Percentiles rank a stretch among this genome's conserved stretches.
phyloP scores from a whole-genome alignment of 768 basidiomycete species.

The Pleurotus cornucopiae region DNA sequence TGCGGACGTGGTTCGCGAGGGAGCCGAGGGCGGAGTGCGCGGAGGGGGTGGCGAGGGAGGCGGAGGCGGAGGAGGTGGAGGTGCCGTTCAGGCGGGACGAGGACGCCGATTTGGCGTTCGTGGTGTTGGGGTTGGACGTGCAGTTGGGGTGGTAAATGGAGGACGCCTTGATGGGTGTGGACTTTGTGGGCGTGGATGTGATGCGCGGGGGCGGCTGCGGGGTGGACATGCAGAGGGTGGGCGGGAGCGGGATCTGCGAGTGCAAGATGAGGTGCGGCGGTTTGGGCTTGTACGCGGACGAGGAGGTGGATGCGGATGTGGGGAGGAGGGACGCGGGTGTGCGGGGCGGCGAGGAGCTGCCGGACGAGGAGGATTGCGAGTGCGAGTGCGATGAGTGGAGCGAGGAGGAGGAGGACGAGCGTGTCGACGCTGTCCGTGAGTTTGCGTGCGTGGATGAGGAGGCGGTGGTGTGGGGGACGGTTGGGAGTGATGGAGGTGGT shows the following conservation, averaged over 20 bases:
- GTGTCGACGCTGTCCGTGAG: constrained; percentile 7
- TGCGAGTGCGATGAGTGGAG: neutral
- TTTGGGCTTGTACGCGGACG: constrained; percentile 6
- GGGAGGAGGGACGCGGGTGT: constrained; percentile 15
- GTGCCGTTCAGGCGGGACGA: constrained; percentile 14
- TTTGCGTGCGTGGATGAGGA: no score
- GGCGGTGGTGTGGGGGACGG: constrained; percentile 12
- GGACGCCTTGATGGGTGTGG: constrained; percentile 18
- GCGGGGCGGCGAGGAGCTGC: constrained; percentile 27
- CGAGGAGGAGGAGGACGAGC: constrained; percentile 15
- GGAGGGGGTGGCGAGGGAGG: constrained; percentile 29
- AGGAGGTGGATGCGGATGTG: constrained; percentile 14
- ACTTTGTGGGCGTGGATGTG: neutral
- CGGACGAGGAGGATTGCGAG: constrained; percentile 17
- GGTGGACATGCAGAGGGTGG: constrained; percentile 48
- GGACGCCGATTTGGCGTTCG: constrained; percentile 27
- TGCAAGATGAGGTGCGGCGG: constrained; percentile 31
- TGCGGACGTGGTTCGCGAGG: constrained; percentile 39
- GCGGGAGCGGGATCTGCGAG: constrained; percentile 36
- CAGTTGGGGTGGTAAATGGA: constrained; percentile 29
- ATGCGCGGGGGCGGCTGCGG: constrained; percentile 25
- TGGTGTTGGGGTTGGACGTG: constrained; percentile 15
- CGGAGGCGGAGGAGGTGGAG: constrained; percentile 51
- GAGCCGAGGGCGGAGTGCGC: constrained; percentile 30
- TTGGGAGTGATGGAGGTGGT: constrained; percentile 14